Conservation (phyloP, 208 protist species). For the Trichomonas tenax region DNA sequence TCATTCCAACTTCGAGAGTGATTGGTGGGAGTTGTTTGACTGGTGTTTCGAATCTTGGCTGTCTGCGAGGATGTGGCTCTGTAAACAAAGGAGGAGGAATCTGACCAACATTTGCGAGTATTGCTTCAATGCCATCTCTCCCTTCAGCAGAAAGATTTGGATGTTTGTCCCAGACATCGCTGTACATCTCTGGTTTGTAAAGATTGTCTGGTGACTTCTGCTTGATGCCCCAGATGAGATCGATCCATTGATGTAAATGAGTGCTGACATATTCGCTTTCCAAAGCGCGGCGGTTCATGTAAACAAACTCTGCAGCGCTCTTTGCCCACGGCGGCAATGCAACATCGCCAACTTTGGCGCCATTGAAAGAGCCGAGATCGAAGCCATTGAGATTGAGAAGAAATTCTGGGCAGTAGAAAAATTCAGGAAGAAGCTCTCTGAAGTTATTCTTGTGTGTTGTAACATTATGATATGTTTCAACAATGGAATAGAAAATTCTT, state of each 20-base stretch:
- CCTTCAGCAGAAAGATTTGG: neutral
- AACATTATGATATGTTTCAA: neutral
- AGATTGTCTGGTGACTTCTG: conserved; percentile 32
- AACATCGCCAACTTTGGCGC: conserved; percentile 28
- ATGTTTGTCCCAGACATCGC: neutral
- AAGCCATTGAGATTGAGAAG: conserved; percentile 41
- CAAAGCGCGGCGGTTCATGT: conserved; percentile 41
- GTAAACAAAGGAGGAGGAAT: neutral
- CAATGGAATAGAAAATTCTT: neutral
- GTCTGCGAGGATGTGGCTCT: neutral
- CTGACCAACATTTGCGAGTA: neutral
- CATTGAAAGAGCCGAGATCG: conserved; percentile 35
- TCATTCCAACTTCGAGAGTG: neutral
- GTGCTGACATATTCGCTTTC: conserved; percentile 44
- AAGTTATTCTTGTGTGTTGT: neutral
- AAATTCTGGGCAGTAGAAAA: conserved; percentile 49
- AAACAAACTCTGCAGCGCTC: conserved; percentile 36
- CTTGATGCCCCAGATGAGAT: conserved; percentile 54
- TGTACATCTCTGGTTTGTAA: neutral
- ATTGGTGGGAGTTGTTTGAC: neutral
- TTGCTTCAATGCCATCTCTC: neutral
- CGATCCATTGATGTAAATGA: conserved; percentile 52
- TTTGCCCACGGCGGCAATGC: conserved; percentile 32
- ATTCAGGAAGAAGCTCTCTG: conserved; percentile 49
- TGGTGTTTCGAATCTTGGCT: neutral